phyloP scores from a whole-genome alignment of 306 rosid genomes.

The Pyrus pyrifolia region DNA sequence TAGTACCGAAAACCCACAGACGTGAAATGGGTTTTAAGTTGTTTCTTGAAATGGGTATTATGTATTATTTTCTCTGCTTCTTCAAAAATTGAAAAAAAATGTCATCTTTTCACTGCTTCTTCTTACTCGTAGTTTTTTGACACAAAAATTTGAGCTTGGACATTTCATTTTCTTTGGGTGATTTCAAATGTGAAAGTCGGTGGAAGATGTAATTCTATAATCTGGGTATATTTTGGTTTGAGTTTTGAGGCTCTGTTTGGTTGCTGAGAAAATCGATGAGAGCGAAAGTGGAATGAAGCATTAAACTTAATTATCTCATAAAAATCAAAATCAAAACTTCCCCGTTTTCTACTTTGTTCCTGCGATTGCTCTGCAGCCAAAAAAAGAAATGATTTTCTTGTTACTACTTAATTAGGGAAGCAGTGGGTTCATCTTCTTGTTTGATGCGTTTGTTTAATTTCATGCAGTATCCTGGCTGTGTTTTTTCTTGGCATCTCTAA shows the following conservation, averaged over 20 bases:
- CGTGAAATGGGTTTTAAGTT: neutral
- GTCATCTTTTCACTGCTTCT: slow-evolving; percentile 6
- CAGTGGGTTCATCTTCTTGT: neutral
- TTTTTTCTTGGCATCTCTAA: slow-evolving; percentile 7
- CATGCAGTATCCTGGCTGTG: neutral
- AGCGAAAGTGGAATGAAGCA: neutral
- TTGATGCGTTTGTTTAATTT: slow-evolving; percentile 16
- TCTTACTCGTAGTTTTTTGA: neutral
- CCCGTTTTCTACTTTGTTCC: neutral
- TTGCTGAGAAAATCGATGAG: neutral
- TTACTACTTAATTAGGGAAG: neutral
- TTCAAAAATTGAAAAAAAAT: slow-evolving; percentile 2
- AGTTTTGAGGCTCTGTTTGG: slow-evolving; percentile 18
- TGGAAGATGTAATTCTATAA: slow-evolving; percentile 17
- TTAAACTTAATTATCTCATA: neutral
- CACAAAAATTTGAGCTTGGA: slow-evolving; percentile 5
- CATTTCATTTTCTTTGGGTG: neutral
- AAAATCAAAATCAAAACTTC: neutral
- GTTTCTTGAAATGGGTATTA: neutral
- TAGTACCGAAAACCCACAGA: neutral
- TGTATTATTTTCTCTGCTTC: neutral
- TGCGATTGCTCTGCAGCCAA: slow-evolving; percentile 11
- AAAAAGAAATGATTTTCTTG: neutral
- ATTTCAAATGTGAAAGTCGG: neutral
- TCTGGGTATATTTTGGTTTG: slow-evolving; percentile 26